Evolutionary conservation across 1,284 basidiomycete genomes (phyloP).

Genomic region (Cutaneotrichosporon sp.): DNA sequence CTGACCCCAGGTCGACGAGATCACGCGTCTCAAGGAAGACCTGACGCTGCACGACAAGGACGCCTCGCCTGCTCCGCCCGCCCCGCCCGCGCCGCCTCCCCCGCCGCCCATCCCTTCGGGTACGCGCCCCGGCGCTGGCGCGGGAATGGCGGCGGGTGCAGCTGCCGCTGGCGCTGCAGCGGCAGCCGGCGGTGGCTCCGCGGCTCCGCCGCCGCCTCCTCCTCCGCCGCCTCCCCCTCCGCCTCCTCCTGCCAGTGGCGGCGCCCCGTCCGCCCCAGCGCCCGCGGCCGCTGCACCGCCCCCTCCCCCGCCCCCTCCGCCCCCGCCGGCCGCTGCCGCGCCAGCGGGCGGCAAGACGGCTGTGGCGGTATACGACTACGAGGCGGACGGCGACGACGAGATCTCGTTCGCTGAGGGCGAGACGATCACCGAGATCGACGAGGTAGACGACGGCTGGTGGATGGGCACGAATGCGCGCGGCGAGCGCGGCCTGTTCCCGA

Average conservation of each 20-base stretch:
- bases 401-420: conserved; percentile 74
- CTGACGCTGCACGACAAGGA: conserved; percentile 39
- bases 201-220: conserved; percentile 30
- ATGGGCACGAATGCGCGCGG: conserved; percentile 63
- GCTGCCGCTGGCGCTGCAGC: neutral
- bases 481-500: conserved; percentile 60
- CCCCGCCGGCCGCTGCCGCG: conserved; percentile 11
- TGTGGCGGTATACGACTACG: conserved; percentile 68
- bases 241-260: neutral
- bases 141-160: neutral
- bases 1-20: conserved; percentile 37
- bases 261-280: neutral
- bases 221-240: conserved; percentile 10
- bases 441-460: conserved; percentile 82
- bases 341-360: conserved; percentile 40
- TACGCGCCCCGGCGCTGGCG: conserved; percentile 21
- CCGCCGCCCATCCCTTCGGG: conserved; percentile 35
- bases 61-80: conserved; percentile 21
- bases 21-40: conserved; percentile 40
- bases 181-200: conserved; percentile 25
- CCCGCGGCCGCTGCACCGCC: conserved; percentile 9
- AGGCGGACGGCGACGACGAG: conserved; percentile 63
- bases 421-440: conserved; percentile 71
- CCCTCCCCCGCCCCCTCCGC: conserved; percentile 37
- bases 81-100: conserved; percentile 28